Evolutionary conservation across 352 stramenopile species (phyloP), one percentile per base, ranked within the genome.

Genomic region (Phytophthora gonapodyides): DNA sequence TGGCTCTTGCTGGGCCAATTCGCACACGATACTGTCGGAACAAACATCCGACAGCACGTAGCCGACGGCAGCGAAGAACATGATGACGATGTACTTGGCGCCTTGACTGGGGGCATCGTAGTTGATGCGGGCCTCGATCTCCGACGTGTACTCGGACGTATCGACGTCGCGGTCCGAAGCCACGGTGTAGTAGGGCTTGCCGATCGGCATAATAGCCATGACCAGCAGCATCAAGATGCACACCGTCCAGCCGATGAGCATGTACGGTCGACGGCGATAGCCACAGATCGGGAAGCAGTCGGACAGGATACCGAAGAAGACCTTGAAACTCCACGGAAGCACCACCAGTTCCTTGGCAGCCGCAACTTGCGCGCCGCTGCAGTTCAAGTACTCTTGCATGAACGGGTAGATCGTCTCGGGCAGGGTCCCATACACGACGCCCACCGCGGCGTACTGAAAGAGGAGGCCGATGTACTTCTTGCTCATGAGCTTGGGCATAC

Each of bases 41-140:
- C 78, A 80, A 0, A 87, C 74, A 51, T 87, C 78, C 2, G 80
- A 74, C 50, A 78, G 65, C 16, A 89, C 71, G 59, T 88, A 89
- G 21, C 80, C 80, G 24, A 85, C 36, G 2, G 79, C 76, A 17
- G 83, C 43, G 7, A 81, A 64, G 50, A 77, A 72, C 60, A 87
- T 78, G 43, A 80, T 62, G 15, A 80, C 33, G 6, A 79, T 57
- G 55, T 73, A 81, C 44, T 64, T 69, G 43, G 44, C 64, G 13
- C 61, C 61, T 51, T 70, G 55, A 9, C 54, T 36, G 0, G 65
- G 65, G 19, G 69, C 71, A 16, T 50, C 11, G n/a, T 66, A 50
- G 62, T 84, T 79, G 56, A 82, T 61, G 9, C 56, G 47, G 35
- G 57, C 57, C n/a, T 55, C 45, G 31, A 67, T 60, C 9, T 76